Conservation (phyloP, 805 yeast genomes). For the Ogataea kodamae region DNA sequence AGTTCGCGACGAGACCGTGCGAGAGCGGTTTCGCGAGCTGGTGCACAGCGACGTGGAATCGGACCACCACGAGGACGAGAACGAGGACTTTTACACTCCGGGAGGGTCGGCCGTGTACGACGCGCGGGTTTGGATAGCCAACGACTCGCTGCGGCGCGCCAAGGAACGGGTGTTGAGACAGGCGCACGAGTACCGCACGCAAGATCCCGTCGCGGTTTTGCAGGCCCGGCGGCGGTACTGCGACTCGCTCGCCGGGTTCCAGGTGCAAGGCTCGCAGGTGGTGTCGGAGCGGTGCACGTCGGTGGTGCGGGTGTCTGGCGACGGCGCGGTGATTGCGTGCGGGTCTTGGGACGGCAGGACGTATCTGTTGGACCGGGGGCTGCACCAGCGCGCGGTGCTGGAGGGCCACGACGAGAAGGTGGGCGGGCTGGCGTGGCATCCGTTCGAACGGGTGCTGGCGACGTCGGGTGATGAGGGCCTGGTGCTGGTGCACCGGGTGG, state of each 20-base stretch:
- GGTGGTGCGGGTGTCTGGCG: conserved; percentile 43
- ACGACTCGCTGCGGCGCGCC: conserved; percentile 48
- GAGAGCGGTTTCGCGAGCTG: conserved; percentile 12
- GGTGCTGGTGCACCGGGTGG: conserved; percentile 23
- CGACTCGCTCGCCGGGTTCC: conserved; percentile 32
- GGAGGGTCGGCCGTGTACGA: conserved; percentile 53
- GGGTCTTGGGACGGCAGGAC: conserved; percentile 86
- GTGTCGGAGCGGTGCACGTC: conserved; percentile 71
- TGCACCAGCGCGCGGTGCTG: conserved; percentile 31
- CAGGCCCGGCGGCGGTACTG: conserved; percentile 17
- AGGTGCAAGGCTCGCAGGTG: conserved; percentile 64
- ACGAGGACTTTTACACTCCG: conserved; percentile 84
- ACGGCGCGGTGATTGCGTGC: conserved; percentile 44
- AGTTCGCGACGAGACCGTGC: conserved; percentile 29
- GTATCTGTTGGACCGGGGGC: conserved; percentile 43
- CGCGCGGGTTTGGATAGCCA: conserved; percentile 51
- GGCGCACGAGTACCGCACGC: conserved; percentile 25
- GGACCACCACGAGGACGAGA: conserved; percentile 38
- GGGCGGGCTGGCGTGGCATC: conserved; percentile 65
- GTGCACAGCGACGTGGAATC: conserved; percentile 7
- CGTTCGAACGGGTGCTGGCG: conserved; percentile 25
- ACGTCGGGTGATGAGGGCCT: conserved; percentile 47
- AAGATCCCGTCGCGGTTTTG: conserved; percentile 27
- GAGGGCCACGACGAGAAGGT: conserved; percentile 63
- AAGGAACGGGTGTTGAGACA: conserved; percentile 38